These are phyloP conservation scores for Mycena vitilis DNA, from an alignment of 768 basidiomycete species.

Conservation along the genomic window DNA sequence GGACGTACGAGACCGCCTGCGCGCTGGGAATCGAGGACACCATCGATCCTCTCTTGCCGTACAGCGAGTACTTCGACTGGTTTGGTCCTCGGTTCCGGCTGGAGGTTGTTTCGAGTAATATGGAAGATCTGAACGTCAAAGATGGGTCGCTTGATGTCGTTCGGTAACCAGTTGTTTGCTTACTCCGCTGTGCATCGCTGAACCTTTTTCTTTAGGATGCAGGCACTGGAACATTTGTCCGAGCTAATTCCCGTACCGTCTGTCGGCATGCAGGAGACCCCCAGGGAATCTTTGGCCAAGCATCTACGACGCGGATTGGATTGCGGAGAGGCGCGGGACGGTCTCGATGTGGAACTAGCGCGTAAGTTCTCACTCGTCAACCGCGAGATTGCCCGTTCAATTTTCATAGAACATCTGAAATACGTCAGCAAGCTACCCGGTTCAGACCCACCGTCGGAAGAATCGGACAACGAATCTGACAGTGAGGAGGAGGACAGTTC, in stretches of 20 bases:
- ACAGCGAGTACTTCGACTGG: constrained; percentile 96
- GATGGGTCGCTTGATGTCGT: constrained; percentile 86
- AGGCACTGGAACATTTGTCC: constrained; percentile 56
- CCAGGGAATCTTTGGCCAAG: constrained; percentile 71
- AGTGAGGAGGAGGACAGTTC: constrained; percentile 38
- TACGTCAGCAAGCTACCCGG: constrained; percentile 72
- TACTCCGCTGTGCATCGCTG: not conserved
- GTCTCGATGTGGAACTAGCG: constrained; percentile 65
- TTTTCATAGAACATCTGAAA: constrained; percentile 67
- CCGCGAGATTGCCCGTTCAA: not conserved
- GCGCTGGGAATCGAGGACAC: constrained; percentile 87
- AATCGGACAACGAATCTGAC: constrained; percentile 58
- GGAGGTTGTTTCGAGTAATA: constrained; percentile 91
- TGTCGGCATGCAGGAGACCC: constrained; percentile 87
- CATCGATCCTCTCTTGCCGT: constrained; percentile 83
- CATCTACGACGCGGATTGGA: constrained; percentile 69
- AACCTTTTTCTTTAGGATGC: constrained; percentile 36
- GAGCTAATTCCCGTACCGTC: constrained; percentile 78
- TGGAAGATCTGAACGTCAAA: constrained; percentile 91
- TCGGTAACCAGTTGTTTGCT: constrained; percentile 58
- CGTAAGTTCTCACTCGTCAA: constrained; percentile 1
- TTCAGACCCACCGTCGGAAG: constrained; percentile 58
- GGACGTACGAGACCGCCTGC: constrained; percentile 98
- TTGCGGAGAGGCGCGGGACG: constrained; percentile 64
- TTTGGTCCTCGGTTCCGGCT: constrained; percentile 95